Conservation (phyloP, 768 basidiomycete species). For the Russula abietina region DNA sequence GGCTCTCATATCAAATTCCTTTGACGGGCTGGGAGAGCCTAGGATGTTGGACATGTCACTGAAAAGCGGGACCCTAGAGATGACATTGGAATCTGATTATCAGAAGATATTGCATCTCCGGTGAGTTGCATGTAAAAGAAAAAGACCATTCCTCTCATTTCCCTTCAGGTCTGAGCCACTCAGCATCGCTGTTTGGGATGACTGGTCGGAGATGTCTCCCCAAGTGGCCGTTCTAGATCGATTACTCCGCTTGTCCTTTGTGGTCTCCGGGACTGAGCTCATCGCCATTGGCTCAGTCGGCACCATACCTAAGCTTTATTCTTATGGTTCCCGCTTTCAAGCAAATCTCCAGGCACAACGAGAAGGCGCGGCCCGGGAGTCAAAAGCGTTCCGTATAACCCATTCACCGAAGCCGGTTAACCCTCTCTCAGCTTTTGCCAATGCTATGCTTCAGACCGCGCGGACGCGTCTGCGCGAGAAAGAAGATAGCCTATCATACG, state of each 20-base stretch:
- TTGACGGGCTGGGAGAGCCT: constrained; percentile 29
- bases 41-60: constrained; percentile 69
- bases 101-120: constrained; percentile 69
- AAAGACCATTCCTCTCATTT: not conserved
- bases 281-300: constrained; percentile 62
- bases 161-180: constrained; percentile 66
- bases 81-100: constrained; percentile 68
- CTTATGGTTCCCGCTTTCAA: constrained; percentile 68
- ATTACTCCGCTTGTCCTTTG: constrained; percentile 69
- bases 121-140: constrained; percentile 37
- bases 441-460: constrained; percentile 75
- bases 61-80: constrained; percentile 63
- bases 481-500: constrained; percentile 51
- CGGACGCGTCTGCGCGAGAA: constrained; percentile 64
- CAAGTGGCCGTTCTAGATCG: constrained; percentile 38
- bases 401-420: constrained; percentile 71
- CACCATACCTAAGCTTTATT: constrained; percentile 71
- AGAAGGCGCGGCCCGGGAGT: constrained; percentile 73
- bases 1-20: constrained; percentile 34
- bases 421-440: constrained; percentile 78
- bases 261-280: constrained; percentile 63
- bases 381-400: constrained; percentile 67
- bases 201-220: constrained; percentile 60
- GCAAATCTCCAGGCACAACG: constrained; percentile 66
- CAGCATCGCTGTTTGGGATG: constrained; percentile 66